These are phyloP conservation scores for Diaporthe australafricana DNA, from an alignment of 2,329 filamentous ascomycete genomes.

Conservation along the genomic window DNA sequence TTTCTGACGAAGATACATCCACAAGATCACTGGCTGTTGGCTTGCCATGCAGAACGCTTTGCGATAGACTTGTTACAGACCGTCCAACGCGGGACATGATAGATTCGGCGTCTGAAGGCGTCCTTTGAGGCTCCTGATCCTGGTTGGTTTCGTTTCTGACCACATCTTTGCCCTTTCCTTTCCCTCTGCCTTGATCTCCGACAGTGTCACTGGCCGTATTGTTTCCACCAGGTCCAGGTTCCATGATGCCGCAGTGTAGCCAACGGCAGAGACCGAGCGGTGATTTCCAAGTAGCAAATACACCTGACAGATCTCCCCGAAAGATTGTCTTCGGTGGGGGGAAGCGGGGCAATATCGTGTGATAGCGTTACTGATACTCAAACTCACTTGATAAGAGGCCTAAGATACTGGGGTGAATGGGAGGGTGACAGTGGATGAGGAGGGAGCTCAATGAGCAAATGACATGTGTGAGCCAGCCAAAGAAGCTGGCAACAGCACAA, in stretches of 20 bases:
- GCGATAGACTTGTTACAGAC: conserved; percentile 40
- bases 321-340: not conserved
- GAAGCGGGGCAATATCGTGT: not conserved
- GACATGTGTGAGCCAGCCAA: not conserved
- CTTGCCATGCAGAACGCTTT: conserved; percentile 42
- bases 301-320: not conserved
- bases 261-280: not conserved
- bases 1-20: conserved; percentile 25
- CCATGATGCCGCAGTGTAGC: conserved; percentile 16
- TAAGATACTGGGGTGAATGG: not conserved
- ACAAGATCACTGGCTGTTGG: conserved; percentile 28
- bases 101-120: conserved; percentile 27
- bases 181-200: conserved; percentile 17
- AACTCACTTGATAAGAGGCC: not conserved
- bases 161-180: conserved; percentile 32
- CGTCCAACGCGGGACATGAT: conserved; percentile 40
- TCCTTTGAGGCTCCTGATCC: not conserved
- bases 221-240: not conserved
- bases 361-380: not conserved
- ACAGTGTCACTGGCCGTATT: not conserved
- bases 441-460: not conserved
- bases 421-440: not conserved
- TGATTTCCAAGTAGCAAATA: not conserved
- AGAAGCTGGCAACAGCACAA: not conserved
- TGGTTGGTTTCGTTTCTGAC: conserved; percentile 24